phyloP scores from a whole-genome alignment of 495 filamentous ascomycete genomes.

The Neurospora tetraspora region DNA sequence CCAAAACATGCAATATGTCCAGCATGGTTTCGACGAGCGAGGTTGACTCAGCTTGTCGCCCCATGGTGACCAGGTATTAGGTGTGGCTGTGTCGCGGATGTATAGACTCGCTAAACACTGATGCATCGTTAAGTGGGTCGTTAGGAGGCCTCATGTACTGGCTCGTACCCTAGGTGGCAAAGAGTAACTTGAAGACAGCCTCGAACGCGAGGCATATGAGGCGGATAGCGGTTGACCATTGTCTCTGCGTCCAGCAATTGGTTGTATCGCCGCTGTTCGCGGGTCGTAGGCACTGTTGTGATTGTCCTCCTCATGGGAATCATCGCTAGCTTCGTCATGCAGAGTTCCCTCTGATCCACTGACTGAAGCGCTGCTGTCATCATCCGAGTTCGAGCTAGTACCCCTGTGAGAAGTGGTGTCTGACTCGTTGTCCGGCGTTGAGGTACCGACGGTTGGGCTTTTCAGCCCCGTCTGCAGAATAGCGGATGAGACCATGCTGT shows the following conservation, averaged over 20 bases:
- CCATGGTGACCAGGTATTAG: not conserved
- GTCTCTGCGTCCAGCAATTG: slow-evolving; percentile 7
- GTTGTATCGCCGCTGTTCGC: slow-evolving; percentile 3
- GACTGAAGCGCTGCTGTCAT: slow-evolving; percentile 7
- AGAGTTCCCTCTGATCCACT: slow-evolving; percentile 20
- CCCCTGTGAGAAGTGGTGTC: slow-evolving; percentile 4
- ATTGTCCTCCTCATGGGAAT: not conserved
- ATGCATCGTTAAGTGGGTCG: not conserved
- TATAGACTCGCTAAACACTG: not conserved
- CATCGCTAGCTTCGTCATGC: slow-evolving; percentile 12
- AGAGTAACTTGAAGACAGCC: not conserved
- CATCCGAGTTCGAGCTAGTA: slow-evolving; percentile 11
- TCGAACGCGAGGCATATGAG: slow-evolving; percentile 1
- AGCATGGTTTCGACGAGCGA: not conserved
- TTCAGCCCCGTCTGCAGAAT: slow-evolving; percentile 16
- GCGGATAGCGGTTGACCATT: slow-evolving; percentile 2
- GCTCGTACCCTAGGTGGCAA: not conserved
- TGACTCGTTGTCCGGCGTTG: slow-evolving; percentile 3
- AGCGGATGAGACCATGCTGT: slow-evolving; percentile 24
- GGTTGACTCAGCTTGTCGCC: slow-evolving; percentile 1
- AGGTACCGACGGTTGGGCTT: slow-evolving; percentile 5
- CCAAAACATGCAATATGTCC: slow-evolving; percentile 4
- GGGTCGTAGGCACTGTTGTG: not conserved
- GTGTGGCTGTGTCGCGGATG: not conserved
- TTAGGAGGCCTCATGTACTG: not conserved